Percentiles rank a stretch among this genome's conserved stretches.
Evolutionary conservation across 2,329 filamentous ascomycete genomes (phyloP).

Genomic region (Neofusicoccum ribis): DNA sequence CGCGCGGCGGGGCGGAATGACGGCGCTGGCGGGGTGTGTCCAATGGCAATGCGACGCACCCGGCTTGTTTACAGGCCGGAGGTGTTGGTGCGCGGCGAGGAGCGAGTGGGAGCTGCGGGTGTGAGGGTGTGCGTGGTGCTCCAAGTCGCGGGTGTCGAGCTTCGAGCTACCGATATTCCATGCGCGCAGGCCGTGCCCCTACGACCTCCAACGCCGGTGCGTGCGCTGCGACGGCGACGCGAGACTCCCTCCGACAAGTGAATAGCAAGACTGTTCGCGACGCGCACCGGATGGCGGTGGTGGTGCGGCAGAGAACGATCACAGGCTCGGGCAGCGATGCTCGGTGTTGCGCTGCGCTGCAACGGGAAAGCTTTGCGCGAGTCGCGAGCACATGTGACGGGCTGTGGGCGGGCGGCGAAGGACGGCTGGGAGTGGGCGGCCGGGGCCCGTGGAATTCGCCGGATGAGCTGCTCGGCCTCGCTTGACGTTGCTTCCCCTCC

Average conservation of each 20-base stretch:
- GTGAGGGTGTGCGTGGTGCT: neutral
- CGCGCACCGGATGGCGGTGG: neutral
- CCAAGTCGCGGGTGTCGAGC: conserved; percentile 2
- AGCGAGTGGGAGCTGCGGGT: neutral
- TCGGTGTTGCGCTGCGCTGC: neutral
- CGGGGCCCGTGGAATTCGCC: neutral
- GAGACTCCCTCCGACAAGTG: neutral
- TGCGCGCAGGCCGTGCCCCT: conserved; percentile 8
- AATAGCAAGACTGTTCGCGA: neutral
- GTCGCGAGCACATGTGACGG: neutral
- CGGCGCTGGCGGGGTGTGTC: neutral
- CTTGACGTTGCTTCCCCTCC: neutral
- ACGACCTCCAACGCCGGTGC: neutral
- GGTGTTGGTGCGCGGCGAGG: neutral
- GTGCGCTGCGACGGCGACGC: neutral
- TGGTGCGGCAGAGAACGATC: neutral
- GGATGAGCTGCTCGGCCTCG: neutral
- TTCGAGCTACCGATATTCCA: neutral
- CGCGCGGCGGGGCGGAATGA: neutral
- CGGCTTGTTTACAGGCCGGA: neutral
- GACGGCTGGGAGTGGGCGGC: neutral
- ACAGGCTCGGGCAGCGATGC: neutral
- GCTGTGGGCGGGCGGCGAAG: too few relatives aligned
- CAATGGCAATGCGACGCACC: neutral
- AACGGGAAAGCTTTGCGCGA: neutral